A percentile compares a stretch with the other conserved stretches of the same genome.
These are phyloP conservation scores for Cladosporium sp. DNA, from an alignment of 2,329 filamentous ascomycete species.

Conservation along the genomic window DNA sequence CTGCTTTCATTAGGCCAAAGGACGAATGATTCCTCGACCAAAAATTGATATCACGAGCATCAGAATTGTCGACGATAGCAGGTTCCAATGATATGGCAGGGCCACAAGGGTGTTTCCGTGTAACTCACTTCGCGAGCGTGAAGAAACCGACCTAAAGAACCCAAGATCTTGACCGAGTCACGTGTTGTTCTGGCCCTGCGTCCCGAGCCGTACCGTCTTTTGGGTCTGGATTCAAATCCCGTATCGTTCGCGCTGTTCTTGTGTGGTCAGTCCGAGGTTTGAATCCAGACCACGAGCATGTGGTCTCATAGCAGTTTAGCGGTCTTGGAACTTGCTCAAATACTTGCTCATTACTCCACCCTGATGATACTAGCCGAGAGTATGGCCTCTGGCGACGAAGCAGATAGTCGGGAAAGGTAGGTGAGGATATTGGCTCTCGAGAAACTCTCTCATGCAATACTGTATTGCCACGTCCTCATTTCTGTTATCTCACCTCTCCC, in stretches of 20 bases:
- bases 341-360: constrained; percentile 19
- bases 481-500: background rate
- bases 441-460: constrained; percentile 11
- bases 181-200: background rate
- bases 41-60: background rate
- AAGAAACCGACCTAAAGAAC: background rate
- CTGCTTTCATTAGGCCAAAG: background rate
- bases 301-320: no score
- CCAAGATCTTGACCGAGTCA: background rate
- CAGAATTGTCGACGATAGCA: background rate
- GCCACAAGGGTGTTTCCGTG: background rate
- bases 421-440: background rate
- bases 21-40: background rate
- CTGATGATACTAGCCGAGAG: constrained; percentile 8
- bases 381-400: background rate
- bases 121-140: background rate
- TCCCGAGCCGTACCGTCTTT: background rate
- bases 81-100: background rate
- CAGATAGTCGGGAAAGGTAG: constrained; percentile 7
- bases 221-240: no score
- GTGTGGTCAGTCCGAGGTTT: no score
- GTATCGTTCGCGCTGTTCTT: no score
- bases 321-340: constrained; percentile 5
- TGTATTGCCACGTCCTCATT: background rate
- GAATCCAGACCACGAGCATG: no score